phyloP scores from a whole-genome alignment of 2,329 filamentous ascomycete genomes.

The Botrytis hyacinthi region DNA sequence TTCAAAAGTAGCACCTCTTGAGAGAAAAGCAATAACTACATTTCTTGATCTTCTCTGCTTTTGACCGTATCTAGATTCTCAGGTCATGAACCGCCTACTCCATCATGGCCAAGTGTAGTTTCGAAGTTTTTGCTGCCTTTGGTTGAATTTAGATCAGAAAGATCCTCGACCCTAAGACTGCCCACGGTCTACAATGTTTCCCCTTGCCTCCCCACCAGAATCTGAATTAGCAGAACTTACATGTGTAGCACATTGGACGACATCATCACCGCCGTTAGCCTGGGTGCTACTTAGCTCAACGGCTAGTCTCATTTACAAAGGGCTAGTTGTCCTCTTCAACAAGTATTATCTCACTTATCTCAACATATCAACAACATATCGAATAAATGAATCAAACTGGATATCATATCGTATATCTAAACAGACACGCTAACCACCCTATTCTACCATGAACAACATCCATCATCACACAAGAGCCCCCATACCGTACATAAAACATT shows the following conservation, averaged over 20 bases:
- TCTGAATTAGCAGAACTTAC: neutral
- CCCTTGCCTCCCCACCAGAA: neutral
- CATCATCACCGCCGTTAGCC: neutral
- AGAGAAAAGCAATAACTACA: no score
- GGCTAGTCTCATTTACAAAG: neutral
- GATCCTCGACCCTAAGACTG: neutral
- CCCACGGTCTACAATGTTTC: neutral
- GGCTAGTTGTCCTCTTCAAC: neutral
- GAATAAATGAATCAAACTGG: neutral
- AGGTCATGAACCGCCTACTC: neutral
- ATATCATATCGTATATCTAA: neutral
- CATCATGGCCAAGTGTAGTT: neutral
- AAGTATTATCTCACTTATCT: neutral
- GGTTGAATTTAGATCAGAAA: neutral
- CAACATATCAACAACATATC: neutral
- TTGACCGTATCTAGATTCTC: neutral
- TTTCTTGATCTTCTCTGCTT: neutral
- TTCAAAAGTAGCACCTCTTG: neutral
- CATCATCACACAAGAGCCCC: neutral
- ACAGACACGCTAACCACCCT: neutral
- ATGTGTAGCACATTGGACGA: neutral
- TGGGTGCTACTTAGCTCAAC: neutral
- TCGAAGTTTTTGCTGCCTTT: neutral
- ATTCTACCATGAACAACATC: neutral
- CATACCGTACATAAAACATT: constrained; percentile 8